Evolutionary conservation across 495 filamentous ascomycete species (phyloP).

Genomic region (Usnea hakonensis): DNA sequence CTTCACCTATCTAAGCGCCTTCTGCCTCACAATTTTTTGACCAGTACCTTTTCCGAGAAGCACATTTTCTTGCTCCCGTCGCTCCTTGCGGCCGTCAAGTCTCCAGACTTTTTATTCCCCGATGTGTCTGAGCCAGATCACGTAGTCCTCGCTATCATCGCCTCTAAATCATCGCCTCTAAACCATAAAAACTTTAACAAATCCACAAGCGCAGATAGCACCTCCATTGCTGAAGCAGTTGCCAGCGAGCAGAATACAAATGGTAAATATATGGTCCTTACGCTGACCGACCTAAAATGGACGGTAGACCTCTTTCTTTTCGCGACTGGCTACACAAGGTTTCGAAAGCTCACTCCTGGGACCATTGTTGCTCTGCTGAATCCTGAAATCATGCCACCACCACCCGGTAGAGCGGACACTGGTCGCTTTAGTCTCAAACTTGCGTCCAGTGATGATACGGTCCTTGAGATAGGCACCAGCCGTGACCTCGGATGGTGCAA

Average conservation of each 20-base stretch:
- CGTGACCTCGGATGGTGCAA: constrained; percentile 89
- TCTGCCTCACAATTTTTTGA: constrained; percentile 72
- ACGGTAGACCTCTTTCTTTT: constrained; percentile 90
- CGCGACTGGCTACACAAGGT: constrained; percentile 78
- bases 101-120: constrained; percentile 76
- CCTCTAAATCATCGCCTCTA: constrained; percentile 74
- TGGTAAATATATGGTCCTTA: constrained; percentile 85
- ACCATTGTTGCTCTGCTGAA: constrained; percentile 92
- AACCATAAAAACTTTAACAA: constrained; percentile 51
- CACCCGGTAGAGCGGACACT: constrained; percentile 59
- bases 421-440: constrained; percentile 78
- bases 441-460: constrained; percentile 72
- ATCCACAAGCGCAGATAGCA: constrained; percentile 33
- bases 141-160: constrained; percentile 80
- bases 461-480: constrained; percentile 81
- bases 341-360: constrained; percentile 81
- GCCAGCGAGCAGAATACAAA: constrained; percentile 49
- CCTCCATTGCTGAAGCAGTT: constrained; percentile 35
- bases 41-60: constrained; percentile 62
- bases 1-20: constrained; percentile 77
- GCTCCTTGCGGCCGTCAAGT: constrained; percentile 70
- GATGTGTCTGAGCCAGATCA: constrained; percentile 80
- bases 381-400: constrained; percentile 81
- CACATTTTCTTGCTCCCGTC: constrained; percentile 72
- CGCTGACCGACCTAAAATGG: constrained; percentile 81